Evolutionary conservation across 2,329 filamentous ascomycete species (phyloP).

Genomic region (Curvularia sp.): DNA sequence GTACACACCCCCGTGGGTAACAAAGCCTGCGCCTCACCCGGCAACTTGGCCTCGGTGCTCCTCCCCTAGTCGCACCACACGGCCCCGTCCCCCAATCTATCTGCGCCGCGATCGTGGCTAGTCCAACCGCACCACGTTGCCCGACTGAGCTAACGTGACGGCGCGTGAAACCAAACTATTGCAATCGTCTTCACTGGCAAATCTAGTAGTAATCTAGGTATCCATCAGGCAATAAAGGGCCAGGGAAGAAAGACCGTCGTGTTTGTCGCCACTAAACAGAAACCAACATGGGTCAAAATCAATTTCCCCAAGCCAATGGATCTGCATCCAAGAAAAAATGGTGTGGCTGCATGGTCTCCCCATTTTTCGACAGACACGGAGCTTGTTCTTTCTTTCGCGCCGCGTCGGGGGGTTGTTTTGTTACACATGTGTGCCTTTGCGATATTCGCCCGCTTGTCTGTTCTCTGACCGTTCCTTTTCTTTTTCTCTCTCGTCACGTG

Average conservation of each 20-base stretch:
- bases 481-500: not conserved
- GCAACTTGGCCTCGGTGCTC: not conserved
- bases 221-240: not conserved
- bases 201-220: not conserved
- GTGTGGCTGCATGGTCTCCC: not conserved
- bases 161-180: constrained; percentile 9
- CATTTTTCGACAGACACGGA: not conserved
- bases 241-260: not conserved
- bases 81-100: constrained; percentile 12
- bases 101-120: constrained; percentile 16
- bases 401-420: not conserved
- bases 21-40: constrained; percentile 4
- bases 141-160: not conserved
- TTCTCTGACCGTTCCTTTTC: not conserved
- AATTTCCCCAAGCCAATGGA: constrained; percentile 1
- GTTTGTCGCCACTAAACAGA: constrained; percentile 6
- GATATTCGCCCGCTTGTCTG: not conserved
- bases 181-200: not conserved
- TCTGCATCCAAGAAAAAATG: not conserved
- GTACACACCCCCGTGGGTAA: not conserved
- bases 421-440: not conserved
- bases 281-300: constrained; percentile 1
- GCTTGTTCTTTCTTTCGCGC: not conserved
- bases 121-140: not conserved
- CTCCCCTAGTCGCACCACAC: constrained; percentile 9